Evolutionary conservation across 2,329 filamentous ascomycete genomes (phyloP).

Genomic region (Thielaviopsis populi): DNA sequence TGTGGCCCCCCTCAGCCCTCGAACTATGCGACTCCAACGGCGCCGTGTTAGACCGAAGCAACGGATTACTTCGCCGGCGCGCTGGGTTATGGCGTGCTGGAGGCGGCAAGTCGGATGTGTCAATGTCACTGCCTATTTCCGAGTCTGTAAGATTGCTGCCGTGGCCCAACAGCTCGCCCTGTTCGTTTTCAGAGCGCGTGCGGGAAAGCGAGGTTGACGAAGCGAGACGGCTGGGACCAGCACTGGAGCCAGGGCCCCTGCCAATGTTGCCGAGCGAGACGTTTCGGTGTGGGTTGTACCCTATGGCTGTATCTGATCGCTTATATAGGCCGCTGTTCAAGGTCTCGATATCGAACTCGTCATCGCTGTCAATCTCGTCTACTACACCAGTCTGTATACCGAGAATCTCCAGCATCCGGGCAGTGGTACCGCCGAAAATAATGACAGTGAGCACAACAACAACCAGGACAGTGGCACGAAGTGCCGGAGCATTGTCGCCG

Average conservation of each 20-base stretch:
- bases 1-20: neutral
- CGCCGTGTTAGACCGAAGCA: conserved; percentile 13
- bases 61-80: conserved; percentile 19
- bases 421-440: conserved; percentile 94
- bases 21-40: conserved; percentile 16
- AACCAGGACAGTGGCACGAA: conserved; percentile 90
- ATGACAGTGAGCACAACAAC: conserved; percentile 96
- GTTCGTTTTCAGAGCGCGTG: conserved; percentile 33
- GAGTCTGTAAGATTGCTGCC: conserved; percentile 36
- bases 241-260: conserved; percentile 17
- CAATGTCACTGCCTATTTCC: conserved; percentile 48
- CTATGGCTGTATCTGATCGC: conserved; percentile 60
- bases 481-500: conserved; percentile 64
- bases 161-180: conserved; percentile 26
- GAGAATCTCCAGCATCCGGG: conserved; percentile 92
- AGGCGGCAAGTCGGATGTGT: conserved; percentile 51
- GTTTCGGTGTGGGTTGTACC: conserved; percentile 57
- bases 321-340: conserved; percentile 63
- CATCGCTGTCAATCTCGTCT: conserved; percentile 92
- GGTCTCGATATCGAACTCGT: conserved; percentile 91
- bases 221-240: conserved; percentile 20
- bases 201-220: conserved; percentile 37
- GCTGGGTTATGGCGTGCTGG: conserved; percentile 35
- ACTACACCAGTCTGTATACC: conserved; percentile 94
- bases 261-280: conserved; percentile 42